phyloP scores from a whole-genome alignment of 176 grass and related monocot genomes.

The Carex myosuroides region DNA sequence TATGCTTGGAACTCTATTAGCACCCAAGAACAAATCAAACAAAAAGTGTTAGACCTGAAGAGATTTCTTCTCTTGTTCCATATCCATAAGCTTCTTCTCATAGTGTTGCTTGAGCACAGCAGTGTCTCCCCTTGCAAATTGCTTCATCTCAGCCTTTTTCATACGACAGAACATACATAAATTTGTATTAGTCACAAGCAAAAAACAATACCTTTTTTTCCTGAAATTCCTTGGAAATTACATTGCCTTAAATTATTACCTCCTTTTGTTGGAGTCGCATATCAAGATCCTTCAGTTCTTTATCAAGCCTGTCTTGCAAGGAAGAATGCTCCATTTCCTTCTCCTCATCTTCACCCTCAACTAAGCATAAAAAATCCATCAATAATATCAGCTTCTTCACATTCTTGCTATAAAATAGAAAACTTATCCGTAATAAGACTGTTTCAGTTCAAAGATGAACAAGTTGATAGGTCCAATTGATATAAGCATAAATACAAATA shows the following conservation, averaged over 20 bases:
- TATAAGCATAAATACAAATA: background rate
- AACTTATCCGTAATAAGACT: background rate
- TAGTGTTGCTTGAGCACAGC: constrained; percentile 81
- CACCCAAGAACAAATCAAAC: constrained; percentile 1
- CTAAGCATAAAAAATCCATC: constrained; percentile 25
- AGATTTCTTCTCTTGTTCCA: constrained; percentile 85
- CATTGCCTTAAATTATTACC: constrained; percentile 30
- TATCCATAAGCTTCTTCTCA: constrained; percentile 73
- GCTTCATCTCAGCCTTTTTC: constrained; percentile 95
- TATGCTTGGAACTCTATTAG: background rate
- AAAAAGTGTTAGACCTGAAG: constrained; percentile 43
- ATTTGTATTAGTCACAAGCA: background rate
- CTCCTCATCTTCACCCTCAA: constrained; percentile 77
- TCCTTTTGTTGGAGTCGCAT: constrained; percentile 87
- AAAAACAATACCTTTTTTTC: background rate
- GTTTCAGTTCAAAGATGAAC: background rate
- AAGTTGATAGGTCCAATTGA: background rate
- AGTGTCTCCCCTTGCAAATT: constrained; percentile 69
- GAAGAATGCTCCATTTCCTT: constrained; percentile 91
- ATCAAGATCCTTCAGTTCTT: constrained; percentile 87
- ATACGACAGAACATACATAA: background rate
- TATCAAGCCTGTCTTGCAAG: constrained; percentile 70
- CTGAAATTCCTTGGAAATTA: background rate
- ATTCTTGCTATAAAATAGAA: background rate
- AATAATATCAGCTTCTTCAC: background rate